Percentiles rank a stretch among this genome's conserved stretches.
Evolutionary conservation across 208 protist species (phyloP).

Genomic region (Leptomonas pyrrhocoris): DNA sequence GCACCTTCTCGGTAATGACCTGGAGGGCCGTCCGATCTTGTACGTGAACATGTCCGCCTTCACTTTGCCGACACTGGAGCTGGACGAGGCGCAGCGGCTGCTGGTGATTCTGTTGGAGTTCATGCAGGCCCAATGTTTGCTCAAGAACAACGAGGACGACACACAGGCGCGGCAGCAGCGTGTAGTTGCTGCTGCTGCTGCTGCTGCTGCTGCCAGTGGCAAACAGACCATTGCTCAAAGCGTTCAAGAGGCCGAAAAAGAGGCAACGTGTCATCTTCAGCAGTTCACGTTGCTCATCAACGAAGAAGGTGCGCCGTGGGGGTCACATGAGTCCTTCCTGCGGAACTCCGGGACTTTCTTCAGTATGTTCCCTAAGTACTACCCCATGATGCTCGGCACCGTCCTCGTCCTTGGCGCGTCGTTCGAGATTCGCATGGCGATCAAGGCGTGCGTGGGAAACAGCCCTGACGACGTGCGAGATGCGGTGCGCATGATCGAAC

Average conservation of each 20-base stretch:
- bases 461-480: slow-evolving; percentile 33
- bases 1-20: slow-evolving; percentile 50
- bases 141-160: slow-evolving; percentile 32
- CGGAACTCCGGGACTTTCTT: slow-evolving; percentile 39
- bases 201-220: background rate
- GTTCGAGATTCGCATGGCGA: slow-evolving; percentile 49
- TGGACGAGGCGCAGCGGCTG: slow-evolving; percentile 61
- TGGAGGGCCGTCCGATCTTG: slow-evolving; percentile 50
- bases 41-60: slow-evolving; percentile 56
- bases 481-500: slow-evolving; percentile 62
- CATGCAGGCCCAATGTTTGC: slow-evolving; percentile 61
- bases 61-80: slow-evolving; percentile 37
- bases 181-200: background rate
- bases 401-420: slow-evolving; percentile 60
- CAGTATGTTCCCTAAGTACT: slow-evolving; percentile 75
- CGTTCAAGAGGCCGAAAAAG: slow-evolving; percentile 15
- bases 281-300: slow-evolving; percentile 74
- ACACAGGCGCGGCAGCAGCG: slow-evolving; percentile 21
- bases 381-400: slow-evolving; percentile 61
- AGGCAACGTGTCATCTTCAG: slow-evolving; percentile 31
- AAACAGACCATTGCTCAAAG: background rate
- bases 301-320: slow-evolving; percentile 52
- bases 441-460: slow-evolving; percentile 48
- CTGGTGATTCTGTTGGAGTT: slow-evolving; percentile 73
- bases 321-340: slow-evolving; percentile 41